Percentiles rank a stretch among this genome's conserved stretches.
phyloP scores from a whole-genome alignment of 1,284 basidiomycete genomes.

The Rhizoctonia solani region DNA sequence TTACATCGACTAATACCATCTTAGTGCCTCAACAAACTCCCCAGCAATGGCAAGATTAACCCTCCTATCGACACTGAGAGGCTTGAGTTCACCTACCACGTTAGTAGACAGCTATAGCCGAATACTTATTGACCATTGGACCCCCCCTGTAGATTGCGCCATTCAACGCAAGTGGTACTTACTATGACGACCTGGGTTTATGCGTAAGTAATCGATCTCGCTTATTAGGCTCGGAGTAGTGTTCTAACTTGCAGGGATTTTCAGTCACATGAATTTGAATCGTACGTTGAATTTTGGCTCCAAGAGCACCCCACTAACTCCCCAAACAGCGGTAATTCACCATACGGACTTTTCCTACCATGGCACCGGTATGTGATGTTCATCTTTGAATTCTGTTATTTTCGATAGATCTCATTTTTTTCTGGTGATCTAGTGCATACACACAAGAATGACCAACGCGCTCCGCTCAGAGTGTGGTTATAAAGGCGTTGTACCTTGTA shows the following conservation, averaged over 20 bases:
- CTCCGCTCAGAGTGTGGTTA: no score
- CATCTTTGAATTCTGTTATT: no score
- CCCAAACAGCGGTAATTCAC: no score
- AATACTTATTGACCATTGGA: neutral
- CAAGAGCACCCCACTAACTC: no score
- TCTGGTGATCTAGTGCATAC: no score
- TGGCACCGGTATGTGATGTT: no score
- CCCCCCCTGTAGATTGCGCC: neutral
- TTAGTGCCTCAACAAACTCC: neutral
- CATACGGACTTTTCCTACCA: no score
- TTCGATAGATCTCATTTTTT: no score
- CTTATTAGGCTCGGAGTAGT: neutral
- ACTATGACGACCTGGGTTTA: neutral
- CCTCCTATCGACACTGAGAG: neutral
- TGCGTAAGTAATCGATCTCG: neutral
- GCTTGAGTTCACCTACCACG: neutral
- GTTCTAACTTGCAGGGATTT: neutral
- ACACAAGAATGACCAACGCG: no score
- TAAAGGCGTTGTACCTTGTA: no score
- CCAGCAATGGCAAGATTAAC: neutral
- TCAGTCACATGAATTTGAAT: neutral
- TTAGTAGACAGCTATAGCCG: neutral
- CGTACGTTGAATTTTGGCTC: neutral
- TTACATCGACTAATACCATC: no score
- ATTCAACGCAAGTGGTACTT: neutral